Percentiles rank a stretch among this genome's conserved stretches.
Evolutionary conservation across 139 green algal species (phyloP).

Genomic region (Closterium sp.): DNA sequence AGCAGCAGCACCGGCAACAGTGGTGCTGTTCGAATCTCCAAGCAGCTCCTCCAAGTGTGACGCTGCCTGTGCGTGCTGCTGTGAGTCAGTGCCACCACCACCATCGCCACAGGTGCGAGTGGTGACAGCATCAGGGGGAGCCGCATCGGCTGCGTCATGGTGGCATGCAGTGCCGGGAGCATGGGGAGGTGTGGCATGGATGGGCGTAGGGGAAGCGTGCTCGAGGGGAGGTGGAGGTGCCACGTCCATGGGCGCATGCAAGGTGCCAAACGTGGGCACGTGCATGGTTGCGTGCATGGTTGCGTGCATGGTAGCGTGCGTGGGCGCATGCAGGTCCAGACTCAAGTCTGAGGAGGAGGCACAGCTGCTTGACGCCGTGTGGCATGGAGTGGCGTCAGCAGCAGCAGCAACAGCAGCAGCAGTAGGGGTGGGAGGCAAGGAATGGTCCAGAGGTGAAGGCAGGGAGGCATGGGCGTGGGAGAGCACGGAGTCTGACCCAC

Average conservation of each 20-base stretch:
- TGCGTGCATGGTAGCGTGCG: too few relatives aligned
- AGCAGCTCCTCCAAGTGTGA: neutral
- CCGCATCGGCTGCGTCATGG: too few relatives aligned
- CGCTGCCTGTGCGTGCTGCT: neutral
- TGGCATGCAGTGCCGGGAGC: neutral
- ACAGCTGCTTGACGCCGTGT: neutral
- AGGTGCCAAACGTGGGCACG: too few relatives aligned
- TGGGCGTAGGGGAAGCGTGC: too few relatives aligned
- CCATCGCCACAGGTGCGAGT: too few relatives aligned
- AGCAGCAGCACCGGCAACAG: neutral
- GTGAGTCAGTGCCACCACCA: too few relatives aligned
- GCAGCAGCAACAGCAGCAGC: neutral
- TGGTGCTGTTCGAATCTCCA: too few relatives aligned
- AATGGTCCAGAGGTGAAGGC: neutral
- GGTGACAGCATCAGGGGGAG: too few relatives aligned
- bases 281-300: too few relatives aligned
- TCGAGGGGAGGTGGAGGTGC: too few relatives aligned
- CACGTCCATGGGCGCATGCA: too few relatives aligned
- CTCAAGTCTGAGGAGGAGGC: neutral
- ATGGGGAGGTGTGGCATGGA: too few relatives aligned
- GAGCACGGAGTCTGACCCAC: neutral
- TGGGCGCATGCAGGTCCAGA: neutral
- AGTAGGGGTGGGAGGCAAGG: neutral
- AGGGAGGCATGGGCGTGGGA: neutral
- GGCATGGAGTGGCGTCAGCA: neutral